Evolutionary conservation across 2,329 filamentous ascomycete genomes (phyloP).

Genomic region (Chrysoporthe cubensis): DNA sequence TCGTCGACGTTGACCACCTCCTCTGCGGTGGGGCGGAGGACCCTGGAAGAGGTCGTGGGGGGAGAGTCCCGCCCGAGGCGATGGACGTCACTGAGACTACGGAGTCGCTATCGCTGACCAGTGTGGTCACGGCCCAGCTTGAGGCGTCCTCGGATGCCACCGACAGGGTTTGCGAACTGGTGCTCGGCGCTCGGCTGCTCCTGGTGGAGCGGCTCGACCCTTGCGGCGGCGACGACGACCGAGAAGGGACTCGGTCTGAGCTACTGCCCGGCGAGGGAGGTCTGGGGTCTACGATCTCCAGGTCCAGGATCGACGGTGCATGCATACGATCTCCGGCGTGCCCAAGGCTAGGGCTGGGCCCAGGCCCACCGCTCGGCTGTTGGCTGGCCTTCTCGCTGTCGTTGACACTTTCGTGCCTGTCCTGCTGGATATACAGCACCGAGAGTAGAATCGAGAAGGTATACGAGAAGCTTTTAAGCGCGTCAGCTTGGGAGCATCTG

Average conservation of each 20-base stretch:
- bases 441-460: slow-evolving; percentile 28
- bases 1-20: slow-evolving; percentile 30
- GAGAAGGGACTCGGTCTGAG: neutral
- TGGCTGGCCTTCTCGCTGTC: slow-evolving; percentile 12
- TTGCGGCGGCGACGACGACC: slow-evolving; percentile 18
- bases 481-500: neutral
- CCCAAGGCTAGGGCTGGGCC: neutral
- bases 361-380: neutral
- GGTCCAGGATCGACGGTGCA: slow-evolving; percentile 13
- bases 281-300: neutral
- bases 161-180: slow-evolving; percentile 12
- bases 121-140: slow-evolving; percentile 19
- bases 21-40: slow-evolving; percentile 12
- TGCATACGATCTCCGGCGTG: neutral
- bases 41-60: slow-evolving; percentile 14
- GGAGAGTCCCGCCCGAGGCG: slow-evolving; percentile 14
- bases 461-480: slow-evolving; percentile 28
- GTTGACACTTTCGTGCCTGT: neutral
- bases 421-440: slow-evolving; percentile 24
- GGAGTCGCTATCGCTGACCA: slow-evolving; percentile 24
- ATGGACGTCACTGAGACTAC: slow-evolving; percentile 16
- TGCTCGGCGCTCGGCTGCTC: slow-evolving; percentile 1
- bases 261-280: slow-evolving; percentile 11
- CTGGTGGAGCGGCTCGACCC: slow-evolving; percentile 17
- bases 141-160: neutral